phyloP scores from a whole-genome alignment of 2,329 filamentous ascomycete species.

The Scolecobasidium constrictum region DNA sequence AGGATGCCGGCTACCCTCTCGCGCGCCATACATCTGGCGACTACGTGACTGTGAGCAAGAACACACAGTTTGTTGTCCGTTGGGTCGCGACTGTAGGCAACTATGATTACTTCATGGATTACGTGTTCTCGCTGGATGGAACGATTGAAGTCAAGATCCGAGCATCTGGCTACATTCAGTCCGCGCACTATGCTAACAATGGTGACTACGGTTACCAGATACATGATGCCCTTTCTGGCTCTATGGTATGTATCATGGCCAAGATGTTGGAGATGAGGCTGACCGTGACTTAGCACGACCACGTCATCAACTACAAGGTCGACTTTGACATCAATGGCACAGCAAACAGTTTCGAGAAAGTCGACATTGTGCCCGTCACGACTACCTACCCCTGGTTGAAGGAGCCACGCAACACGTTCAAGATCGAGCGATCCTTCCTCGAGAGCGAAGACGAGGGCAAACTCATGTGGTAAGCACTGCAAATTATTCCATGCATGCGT shows the following conservation, averaged over 20 bases:
- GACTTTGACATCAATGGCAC: slow-evolving; percentile 22
- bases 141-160: slow-evolving; percentile 26
- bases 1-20: slow-evolving; percentile 22
- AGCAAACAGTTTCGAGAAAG: slow-evolving; percentile 12
- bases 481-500: too few species aligned
- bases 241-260: too few species aligned
- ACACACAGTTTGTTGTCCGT: slow-evolving; percentile 31
- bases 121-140: slow-evolving; percentile 38
- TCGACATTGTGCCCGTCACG: slow-evolving; percentile 16
- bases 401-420: slow-evolving; percentile 20
- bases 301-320: slow-evolving; percentile 29
- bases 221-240: slow-evolving; percentile 16
- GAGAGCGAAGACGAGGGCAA: too few species aligned
- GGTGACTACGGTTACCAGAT: slow-evolving; percentile 14
- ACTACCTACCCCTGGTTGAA: slow-evolving; percentile 18
- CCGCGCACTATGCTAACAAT: slow-evolving; percentile 14
- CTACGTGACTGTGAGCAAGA: slow-evolving; percentile 21
- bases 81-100: slow-evolving; percentile 40
- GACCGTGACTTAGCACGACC: too few species aligned
- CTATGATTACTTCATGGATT: slow-evolving; percentile 38
- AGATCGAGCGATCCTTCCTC: slow-evolving; percentile 17
- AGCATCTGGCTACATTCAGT: slow-evolving; percentile 28
- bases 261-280: too few species aligned
- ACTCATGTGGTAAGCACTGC: slow-evolving; percentile 43
- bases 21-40: slow-evolving; percentile 19